phyloP scores from a whole-genome alignment of 306 rosid genomes.

The Prosopis cineraria region DNA sequence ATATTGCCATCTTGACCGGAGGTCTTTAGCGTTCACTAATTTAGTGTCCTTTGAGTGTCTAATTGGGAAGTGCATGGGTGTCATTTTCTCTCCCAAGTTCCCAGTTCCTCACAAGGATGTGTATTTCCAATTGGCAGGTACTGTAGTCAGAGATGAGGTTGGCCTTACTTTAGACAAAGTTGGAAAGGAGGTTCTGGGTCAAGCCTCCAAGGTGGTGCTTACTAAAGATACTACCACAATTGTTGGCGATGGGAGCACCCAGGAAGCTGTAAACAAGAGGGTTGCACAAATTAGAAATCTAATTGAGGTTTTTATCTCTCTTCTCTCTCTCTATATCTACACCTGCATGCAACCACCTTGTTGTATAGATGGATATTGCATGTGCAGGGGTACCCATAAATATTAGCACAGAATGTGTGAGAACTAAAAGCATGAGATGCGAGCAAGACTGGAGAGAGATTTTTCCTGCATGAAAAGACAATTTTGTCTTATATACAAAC shows the following conservation, averaged over 20 bases:
- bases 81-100: not conserved
- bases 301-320: conserved; percentile 65
- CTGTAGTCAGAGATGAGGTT: conserved; percentile 94
- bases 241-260: conserved; percentile 98
- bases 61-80: not conserved
- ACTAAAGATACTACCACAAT: conserved; percentile 90
- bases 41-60: not conserved
- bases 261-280: conserved; percentile 89
- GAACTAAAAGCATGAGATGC: not conserved
- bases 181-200: conserved; percentile 91
- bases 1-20: conserved; percentile 94
- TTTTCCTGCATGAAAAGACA: not conserved
- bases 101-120: conserved; percentile 7
- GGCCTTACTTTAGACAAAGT: conserved; percentile 92
- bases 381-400: not conserved
- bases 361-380: not conserved
- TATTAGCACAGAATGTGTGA: not conserved
- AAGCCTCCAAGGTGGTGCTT: conserved; percentile 93
- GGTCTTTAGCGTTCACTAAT: conserved; percentile 44
- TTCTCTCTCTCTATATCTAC: not conserved
- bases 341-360: not conserved
- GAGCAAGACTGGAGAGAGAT: not conserved
- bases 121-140: conserved; percentile 51
- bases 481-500: not conserved
- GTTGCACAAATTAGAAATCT: conserved; percentile 86